phyloP scores from a whole-genome alignment of 306 rosid genomes.

The Astragalus glycyphyllos region DNA sequence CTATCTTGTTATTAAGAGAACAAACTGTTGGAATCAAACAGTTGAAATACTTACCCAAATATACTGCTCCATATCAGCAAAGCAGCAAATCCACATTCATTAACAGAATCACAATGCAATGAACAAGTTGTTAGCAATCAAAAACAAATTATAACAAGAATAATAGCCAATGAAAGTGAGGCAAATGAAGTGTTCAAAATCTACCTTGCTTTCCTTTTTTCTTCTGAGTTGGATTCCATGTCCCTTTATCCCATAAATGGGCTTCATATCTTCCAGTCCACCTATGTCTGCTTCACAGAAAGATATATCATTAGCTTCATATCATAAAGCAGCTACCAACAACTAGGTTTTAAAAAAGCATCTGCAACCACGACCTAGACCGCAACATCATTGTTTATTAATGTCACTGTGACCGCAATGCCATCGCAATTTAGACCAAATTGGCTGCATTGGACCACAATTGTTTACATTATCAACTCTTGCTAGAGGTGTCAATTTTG shows the following conservation, averaged over 20 bases:
- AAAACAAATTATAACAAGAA: not conserved
- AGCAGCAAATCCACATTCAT: conserved; percentile 35
- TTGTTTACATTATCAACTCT: too few species aligned
- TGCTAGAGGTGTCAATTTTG: too few species aligned
- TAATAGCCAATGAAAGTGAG: conserved; percentile 7
- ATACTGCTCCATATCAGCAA: conserved; percentile 63
- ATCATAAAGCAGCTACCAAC: not conserved
- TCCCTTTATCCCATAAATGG: conserved; percentile 93
- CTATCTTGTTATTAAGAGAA: not conserved
- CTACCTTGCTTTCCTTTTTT: conserved; percentile 96
- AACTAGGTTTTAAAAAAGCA: not conserved
- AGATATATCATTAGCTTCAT: conserved; percentile 23
- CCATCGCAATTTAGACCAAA: too few species aligned
- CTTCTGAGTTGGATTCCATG: conserved; percentile 92
- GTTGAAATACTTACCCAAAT: conserved; percentile 62
- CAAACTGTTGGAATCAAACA: conserved; percentile 15
- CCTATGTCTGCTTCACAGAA: conserved; percentile 67
- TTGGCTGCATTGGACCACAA: too few species aligned
- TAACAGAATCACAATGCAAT: conserved; percentile 36
- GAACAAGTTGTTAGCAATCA: conserved; percentile 37
- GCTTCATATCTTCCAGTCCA: conserved; percentile 97
- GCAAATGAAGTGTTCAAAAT: conserved; percentile 4
- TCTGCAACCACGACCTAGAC: too few species aligned
- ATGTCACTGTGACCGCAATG: too few species aligned
- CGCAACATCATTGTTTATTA: too few species aligned